Conservation (phyloP, 495 filamentous ascomycete species). For the Tuber umbilicatum region DNA sequence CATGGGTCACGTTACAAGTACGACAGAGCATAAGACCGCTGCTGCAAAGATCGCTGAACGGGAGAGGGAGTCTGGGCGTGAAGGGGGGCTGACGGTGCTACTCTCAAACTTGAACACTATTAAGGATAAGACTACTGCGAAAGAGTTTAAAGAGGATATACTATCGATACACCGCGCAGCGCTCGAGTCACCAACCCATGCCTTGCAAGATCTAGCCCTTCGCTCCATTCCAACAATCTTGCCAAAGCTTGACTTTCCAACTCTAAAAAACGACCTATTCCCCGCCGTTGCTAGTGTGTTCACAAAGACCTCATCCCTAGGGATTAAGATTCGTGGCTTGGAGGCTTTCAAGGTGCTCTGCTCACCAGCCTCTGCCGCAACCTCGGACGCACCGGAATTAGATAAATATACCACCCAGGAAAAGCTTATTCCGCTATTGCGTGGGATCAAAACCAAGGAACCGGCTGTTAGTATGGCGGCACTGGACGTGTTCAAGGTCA, state of each 20-base stretch:
- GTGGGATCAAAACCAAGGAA: constrained; percentile 93
- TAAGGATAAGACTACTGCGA: constrained; percentile 71
- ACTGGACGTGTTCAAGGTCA: constrained; percentile 67
- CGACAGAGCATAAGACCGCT: constrained; percentile 43
- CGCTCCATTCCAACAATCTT: constrained; percentile 66
- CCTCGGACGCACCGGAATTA: constrained; percentile 63
- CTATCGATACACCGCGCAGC: constrained; percentile 74
- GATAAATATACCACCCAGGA: constrained; percentile 98
- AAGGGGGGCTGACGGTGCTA: constrained; percentile 83
- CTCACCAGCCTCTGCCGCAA: constrained; percentile 42
- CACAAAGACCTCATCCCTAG: constrained; percentile 81
- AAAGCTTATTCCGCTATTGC: constrained; percentile 83
- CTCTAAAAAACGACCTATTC: constrained; percentile 91
- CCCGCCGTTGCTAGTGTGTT: constrained; percentile 84
- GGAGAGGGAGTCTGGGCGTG: constrained; percentile 74
- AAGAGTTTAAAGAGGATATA: constrained; percentile 93
- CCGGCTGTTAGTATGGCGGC: constrained; percentile 96
- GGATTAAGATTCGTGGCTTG: constrained; percentile 84
- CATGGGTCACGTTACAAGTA: constrained; percentile 40
- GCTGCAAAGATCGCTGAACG: constrained; percentile 46
- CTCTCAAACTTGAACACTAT: constrained; percentile 73
- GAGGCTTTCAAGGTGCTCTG: constrained; percentile 87
- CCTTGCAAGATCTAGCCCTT: constrained; percentile 76
- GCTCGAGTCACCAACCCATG: constrained; percentile 80
- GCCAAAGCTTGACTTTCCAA: constrained; percentile 83